A percentile compares a stretch with the other conserved stretches of the same genome.
Evolutionary conservation across 2,329 filamentous ascomycete species (phyloP).

Genomic region (Rhynchosporium agropyri): DNA sequence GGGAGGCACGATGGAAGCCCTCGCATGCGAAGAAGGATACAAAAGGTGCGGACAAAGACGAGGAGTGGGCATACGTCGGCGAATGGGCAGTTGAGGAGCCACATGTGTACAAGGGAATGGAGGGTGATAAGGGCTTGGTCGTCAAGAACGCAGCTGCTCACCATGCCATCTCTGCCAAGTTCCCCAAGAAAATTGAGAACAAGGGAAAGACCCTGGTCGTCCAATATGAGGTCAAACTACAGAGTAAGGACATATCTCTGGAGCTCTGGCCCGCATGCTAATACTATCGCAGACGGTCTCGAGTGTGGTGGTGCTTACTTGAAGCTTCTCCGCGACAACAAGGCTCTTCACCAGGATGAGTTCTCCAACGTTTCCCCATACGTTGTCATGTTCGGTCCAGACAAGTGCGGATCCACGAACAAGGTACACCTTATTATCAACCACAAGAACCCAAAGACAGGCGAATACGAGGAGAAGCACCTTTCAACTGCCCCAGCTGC

Average conservation of each 20-base stretch:
- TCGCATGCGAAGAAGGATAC: slow-evolving; percentile 95
- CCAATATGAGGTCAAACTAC: slow-evolving; percentile 99
- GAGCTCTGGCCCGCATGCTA: slow-evolving; percentile 37
- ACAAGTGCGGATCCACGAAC: slow-evolving; percentile 99
- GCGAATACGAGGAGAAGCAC: slow-evolving; percentile 99
- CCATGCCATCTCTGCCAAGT: slow-evolving; percentile 99
- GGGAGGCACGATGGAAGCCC: slow-evolving; percentile 90
- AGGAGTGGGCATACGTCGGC: slow-evolving; percentile 97
- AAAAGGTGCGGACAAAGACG: slow-evolving; percentile 69
- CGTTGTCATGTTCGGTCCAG: slow-evolving; percentile 99
- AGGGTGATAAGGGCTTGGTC: slow-evolving; percentile 94
- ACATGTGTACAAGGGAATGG: slow-evolving; percentile 83
- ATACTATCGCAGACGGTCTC: slow-evolving; percentile 69
- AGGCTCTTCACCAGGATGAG: slow-evolving; percentile 94
- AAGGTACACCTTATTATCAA: slow-evolving; percentile 99
- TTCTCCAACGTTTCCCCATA: slow-evolving; percentile 98
- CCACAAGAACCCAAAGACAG: slow-evolving; percentile 99
- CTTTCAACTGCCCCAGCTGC: slow-evolving; percentile 80
- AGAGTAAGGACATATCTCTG: slow-evolving; percentile 65
- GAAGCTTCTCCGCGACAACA: slow-evolving; percentile 98
- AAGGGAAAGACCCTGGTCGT: slow-evolving; percentile 97
- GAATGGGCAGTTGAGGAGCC: slow-evolving; percentile 98
- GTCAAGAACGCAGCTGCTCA: slow-evolving; percentile 98
- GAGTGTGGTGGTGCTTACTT: slow-evolving; percentile 98
- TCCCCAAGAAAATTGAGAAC: slow-evolving; percentile 94